Conservation (phyloP, 192 early-diverging fungal species). For the Lobosporangium transversale region DNA sequence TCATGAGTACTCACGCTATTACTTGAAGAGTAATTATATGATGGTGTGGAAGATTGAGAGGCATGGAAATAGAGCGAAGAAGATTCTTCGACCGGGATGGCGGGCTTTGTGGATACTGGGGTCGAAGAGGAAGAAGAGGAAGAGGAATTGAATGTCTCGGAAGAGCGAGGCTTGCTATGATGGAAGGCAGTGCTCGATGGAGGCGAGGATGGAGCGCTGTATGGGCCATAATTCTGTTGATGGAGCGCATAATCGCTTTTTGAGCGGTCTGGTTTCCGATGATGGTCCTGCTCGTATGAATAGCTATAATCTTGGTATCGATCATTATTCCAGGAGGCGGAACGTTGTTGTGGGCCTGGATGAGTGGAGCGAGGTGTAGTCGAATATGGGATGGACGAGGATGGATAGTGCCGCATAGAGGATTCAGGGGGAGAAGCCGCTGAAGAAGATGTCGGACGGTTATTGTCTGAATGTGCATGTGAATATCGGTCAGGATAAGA, state of each 20-base stretch:
- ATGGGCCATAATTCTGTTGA: slow-evolving; percentile 49
- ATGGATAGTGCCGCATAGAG: background rate
- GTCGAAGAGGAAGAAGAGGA: slow-evolving; percentile 6
- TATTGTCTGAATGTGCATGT: slow-evolving; percentile 3
- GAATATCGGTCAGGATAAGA: slow-evolving; percentile 17
- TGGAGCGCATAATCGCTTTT: slow-evolving; percentile 52
- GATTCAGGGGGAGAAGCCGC: slow-evolving; percentile 1
- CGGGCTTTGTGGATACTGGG: slow-evolving; percentile 11
- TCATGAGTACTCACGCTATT: background rate
- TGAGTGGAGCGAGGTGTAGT: slow-evolving; percentile 8
- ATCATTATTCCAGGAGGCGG: slow-evolving; percentile 42
- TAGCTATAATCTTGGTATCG: slow-evolving; percentile 27
- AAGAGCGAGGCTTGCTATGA: background rate
- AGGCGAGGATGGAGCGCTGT: slow-evolving; percentile 6
- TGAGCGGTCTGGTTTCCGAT: slow-evolving; percentile 29
- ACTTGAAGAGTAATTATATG: slow-evolving; percentile 9
- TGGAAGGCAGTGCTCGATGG: slow-evolving; percentile 14
- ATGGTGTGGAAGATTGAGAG: slow-evolving; percentile 6
- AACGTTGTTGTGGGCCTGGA: slow-evolving; percentile 23
- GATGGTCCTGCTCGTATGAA: slow-evolving; percentile 23
- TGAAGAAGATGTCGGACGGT: slow-evolving; percentile 4
- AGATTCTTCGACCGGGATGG: slow-evolving; percentile 1
- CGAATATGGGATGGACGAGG: slow-evolving; percentile 9
- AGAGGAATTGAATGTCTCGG: background rate
- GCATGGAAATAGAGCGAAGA: slow-evolving; percentile 20